Evolutionary conservation across 306 rosid genomes (phyloP).

Genomic region (Glycine tomentella): DNA sequence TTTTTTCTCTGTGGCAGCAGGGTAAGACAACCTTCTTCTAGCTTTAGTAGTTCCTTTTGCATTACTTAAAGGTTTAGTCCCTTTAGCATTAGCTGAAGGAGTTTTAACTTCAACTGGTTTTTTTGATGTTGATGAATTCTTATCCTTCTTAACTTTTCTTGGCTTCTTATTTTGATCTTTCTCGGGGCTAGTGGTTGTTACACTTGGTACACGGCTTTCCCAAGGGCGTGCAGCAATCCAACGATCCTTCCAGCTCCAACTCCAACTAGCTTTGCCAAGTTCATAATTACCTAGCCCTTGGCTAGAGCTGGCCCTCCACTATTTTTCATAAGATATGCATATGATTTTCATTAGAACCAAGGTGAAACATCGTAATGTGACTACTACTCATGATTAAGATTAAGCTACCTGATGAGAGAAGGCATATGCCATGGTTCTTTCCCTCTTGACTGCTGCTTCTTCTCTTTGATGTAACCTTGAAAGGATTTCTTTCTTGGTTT

Average conservation of each 20-base stretch:
- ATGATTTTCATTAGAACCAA: background rate
- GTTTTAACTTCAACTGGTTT: slow-evolving; percentile 45
- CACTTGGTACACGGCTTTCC: slow-evolving; percentile 67
- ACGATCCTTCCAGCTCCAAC: slow-evolving; percentile 93
- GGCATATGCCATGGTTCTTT: slow-evolving; percentile 27
- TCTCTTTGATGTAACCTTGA: slow-evolving; percentile 20
- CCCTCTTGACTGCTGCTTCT: slow-evolving; percentile 27
- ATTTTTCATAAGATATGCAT: slow-evolving; percentile 37
- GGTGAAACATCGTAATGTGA: slow-evolving; percentile 19
- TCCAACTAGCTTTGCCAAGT: slow-evolving; percentile 74
- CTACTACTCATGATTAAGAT: slow-evolving; percentile 12
- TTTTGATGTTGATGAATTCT: slow-evolving; percentile 51
- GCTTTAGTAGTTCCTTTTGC: slow-evolving; percentile 58
- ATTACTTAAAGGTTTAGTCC: slow-evolving; percentile 45
- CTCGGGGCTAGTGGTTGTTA: slow-evolving; percentile 52
- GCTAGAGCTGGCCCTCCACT: slow-evolving; percentile 86
- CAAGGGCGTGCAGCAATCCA: slow-evolving; percentile 91
- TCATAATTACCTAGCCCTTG: slow-evolving; percentile 68
- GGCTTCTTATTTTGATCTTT: slow-evolving; percentile 46
- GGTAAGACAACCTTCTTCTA: slow-evolving; percentile 61
- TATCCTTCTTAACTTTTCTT: slow-evolving; percentile 48
- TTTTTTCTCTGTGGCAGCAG: slow-evolving; percentile 53
- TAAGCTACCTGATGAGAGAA: slow-evolving; percentile 84
- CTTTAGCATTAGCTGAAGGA: slow-evolving; percentile 55
- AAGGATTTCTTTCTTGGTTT: slow-evolving; percentile 16